phyloP scores from a whole-genome alignment of 1,284 basidiomycete species.

The Neotropicomus parvogracilis region DNA sequence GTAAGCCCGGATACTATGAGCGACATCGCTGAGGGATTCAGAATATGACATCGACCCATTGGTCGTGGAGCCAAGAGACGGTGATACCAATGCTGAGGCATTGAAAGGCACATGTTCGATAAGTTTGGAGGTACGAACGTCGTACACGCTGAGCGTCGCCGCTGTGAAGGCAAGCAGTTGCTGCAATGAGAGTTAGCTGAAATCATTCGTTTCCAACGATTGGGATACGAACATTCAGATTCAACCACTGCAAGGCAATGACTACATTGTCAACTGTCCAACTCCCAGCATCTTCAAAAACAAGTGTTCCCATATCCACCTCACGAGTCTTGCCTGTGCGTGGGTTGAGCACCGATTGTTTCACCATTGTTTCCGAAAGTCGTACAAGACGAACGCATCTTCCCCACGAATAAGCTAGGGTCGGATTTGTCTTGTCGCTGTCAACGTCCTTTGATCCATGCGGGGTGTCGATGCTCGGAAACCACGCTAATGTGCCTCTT shows the following conservation, averaged over 20 bases:
- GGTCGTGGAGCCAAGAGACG: constrained; percentile 46
- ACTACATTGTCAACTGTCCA: constrained; percentile 59
- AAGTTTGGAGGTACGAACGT: constrained; percentile 51
- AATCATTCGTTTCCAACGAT: constrained; percentile 4
- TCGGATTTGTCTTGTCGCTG: constrained; percentile 43
- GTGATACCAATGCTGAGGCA: constrained; percentile 51
- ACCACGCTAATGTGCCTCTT: constrained; percentile 75
- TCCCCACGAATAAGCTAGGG: constrained; percentile 84
- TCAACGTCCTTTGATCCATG: constrained; percentile 28
- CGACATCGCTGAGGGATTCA: constrained; percentile 52
- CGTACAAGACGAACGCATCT: constrained; percentile 59
- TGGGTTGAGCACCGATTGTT: constrained; percentile 47
- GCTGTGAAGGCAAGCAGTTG: constrained; percentile 62
- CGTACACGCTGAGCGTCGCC: constrained; percentile 65
- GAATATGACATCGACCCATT: constrained; percentile 47
- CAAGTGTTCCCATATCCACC: constrained; percentile 60
- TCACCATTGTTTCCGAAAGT: constrained; percentile 59
- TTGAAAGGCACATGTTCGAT: constrained; percentile 62
- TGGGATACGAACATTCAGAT: constrained; percentile 63
- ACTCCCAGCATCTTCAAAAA: constrained; percentile 52
- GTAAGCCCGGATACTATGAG: constrained; percentile 76
- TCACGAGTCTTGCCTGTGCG: constrained; percentile 59
- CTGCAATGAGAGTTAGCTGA: constrained; percentile 36
- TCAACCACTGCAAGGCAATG: constrained; percentile 71
- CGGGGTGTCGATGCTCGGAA: constrained; percentile 49